A percentile compares a stretch with the other conserved stretches of the same genome.
Conservation (phyloP, 2,329 filamentous ascomycete genomes). For the Stemphylium beticola region DNA sequence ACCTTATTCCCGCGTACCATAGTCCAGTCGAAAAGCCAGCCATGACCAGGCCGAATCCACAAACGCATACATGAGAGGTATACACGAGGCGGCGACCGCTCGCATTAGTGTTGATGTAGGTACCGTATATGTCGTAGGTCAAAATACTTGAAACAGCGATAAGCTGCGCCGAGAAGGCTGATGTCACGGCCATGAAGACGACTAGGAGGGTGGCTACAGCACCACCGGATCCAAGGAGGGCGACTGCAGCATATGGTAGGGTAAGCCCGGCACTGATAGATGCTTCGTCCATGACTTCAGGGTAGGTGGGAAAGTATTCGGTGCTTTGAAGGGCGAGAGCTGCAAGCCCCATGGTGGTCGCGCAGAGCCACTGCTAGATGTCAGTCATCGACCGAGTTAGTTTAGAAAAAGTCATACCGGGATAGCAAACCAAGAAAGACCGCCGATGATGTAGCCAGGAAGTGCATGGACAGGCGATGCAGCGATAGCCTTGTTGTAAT, state of each 20-base stretch:
- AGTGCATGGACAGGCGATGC: constrained; percentile 84
- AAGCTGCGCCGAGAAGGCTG: constrained; percentile 53
- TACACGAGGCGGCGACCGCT: constrained; percentile 78
- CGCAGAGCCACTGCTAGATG: constrained; percentile 47
- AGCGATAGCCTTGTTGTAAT: constrained; percentile 89
- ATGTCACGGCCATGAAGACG: constrained; percentile 58
- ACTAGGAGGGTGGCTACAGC: constrained; percentile 46
- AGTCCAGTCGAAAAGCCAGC: constrained; percentile 79
- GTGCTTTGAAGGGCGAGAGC: constrained; percentile 52
- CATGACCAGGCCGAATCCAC: constrained; percentile 80
- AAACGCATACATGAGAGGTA: constrained; percentile 74
- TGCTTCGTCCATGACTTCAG: constrained; percentile 34
- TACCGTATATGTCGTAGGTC: constrained; percentile 87
- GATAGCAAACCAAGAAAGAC: constrained; percentile 57
- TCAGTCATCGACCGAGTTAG: background rate
- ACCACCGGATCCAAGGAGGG: constrained; percentile 41
- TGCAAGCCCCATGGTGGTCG: constrained; percentile 55
- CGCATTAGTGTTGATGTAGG: constrained; percentile 78
- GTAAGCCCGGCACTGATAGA: constrained; percentile 38
- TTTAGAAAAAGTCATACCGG: constrained; percentile 32
- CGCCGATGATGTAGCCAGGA: constrained; percentile 64
- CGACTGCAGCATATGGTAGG: constrained; percentile 40
- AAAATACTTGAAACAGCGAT: constrained; percentile 80
- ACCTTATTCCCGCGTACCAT: constrained; percentile 41
- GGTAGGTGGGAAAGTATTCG: constrained; percentile 53